Evolutionary conservation across 176 grass and related monocot genomes (phyloP).

Genomic region (Carex pumila): DNA sequence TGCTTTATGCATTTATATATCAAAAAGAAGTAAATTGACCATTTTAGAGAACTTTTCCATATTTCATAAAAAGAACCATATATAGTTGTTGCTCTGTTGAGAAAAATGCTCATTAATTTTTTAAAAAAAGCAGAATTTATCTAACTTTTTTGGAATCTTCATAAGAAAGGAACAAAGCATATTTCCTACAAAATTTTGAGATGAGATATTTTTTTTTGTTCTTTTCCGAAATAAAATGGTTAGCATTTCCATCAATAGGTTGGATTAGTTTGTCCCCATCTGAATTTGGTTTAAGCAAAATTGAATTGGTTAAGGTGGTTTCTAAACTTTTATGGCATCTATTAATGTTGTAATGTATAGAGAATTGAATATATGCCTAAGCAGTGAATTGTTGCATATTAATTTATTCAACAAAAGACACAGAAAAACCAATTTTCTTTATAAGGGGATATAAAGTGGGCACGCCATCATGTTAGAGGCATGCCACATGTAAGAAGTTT

Average conservation of each 20-base stretch:
- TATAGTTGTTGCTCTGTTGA: conserved; percentile 8
- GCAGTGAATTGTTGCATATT: conserved; percentile 24
- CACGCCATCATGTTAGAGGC: conserved; percentile 3
- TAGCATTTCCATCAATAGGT: conserved; percentile 37
- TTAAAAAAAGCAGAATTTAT: not conserved
- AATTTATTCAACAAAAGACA: not conserved
- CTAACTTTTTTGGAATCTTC: conserved; percentile 4
- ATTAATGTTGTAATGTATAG: not conserved
- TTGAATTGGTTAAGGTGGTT: not conserved
- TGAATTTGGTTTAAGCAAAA: conserved; percentile 29
- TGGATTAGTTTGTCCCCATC: conserved; percentile 42
- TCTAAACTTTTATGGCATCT: not conserved
- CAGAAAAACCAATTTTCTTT: not conserved
- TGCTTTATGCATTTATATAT: not conserved
- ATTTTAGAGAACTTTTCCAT: not conserved
- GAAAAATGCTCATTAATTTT: conserved; percentile 5
- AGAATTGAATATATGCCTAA: conserved; percentile 36
- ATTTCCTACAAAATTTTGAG: conserved; percentile 1
- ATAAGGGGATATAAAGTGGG: not conserved
- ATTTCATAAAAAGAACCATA: not conserved
- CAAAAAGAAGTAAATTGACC: not conserved
- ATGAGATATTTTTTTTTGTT: conserved; percentile 11
- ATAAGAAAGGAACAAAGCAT: conserved; percentile 10
- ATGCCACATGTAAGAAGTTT: conserved; percentile 30
- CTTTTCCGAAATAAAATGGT: conserved; percentile 26